These are phyloP conservation scores for Lagenidium sp. DNA, from an alignment of 352 stramenopile genomes.

Conservation along the genomic window DNA sequence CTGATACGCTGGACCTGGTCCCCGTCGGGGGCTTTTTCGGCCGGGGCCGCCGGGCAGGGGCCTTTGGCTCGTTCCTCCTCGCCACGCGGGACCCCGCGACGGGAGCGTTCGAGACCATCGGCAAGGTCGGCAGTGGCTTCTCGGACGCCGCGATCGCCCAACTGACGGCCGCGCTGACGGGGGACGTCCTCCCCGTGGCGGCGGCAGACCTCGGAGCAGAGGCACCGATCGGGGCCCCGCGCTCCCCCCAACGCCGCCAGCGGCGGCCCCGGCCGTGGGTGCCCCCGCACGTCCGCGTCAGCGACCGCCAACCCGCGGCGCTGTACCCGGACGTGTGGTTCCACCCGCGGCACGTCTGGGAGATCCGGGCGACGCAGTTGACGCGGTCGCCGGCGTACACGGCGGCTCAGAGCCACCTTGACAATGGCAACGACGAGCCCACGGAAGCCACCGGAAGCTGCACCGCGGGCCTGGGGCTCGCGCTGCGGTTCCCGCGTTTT, in stretches of 20 bases:
- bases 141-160: constrained; percentile 91
- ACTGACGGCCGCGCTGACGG: constrained; percentile 35
- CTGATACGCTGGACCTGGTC: constrained; percentile 96
- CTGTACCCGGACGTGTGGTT: constrained; percentile 91
- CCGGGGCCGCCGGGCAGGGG: constrained; percentile 90
- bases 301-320: no score
- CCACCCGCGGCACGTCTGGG: constrained; percentile 92
- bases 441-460: not conserved
- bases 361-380: constrained; percentile 98
- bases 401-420: constrained; percentile 47
- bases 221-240: no score
- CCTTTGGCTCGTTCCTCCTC: constrained; percentile 98
- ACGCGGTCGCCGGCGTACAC: constrained; percentile 94
- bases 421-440: no score
- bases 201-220: not conserved
- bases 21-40: constrained; percentile 97
- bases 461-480: constrained; percentile 74
- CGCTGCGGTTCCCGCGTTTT: constrained; percentile 98
- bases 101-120: constrained; percentile 93
- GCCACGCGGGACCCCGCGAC: constrained; percentile 92
- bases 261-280: no score
- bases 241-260: no score
- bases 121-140: constrained; percentile 96
- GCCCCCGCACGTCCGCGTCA: no score
- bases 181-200: not conserved